Evolutionary conservation across 1,284 basidiomycete species (phyloP).

Genomic region (Golubevia pallescens): DNA sequence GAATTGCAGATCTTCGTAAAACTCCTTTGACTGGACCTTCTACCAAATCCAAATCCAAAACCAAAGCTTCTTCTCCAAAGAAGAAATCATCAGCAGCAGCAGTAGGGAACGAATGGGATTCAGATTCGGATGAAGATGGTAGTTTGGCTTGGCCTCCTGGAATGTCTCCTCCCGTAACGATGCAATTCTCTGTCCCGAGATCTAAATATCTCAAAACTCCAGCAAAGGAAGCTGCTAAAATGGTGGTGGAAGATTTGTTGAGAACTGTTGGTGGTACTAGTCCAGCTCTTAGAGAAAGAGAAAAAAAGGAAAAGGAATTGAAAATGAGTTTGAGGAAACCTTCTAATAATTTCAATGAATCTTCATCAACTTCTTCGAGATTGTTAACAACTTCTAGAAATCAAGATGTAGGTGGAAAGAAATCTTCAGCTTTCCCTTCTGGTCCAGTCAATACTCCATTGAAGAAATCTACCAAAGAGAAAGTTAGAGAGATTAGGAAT

Average conservation of each 20-base stretch:
- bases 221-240: conserved; percentile 61
- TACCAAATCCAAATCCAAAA: conserved; percentile 19
- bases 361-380: too few species aligned
- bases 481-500: too few species aligned
- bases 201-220: conserved; percentile 72
- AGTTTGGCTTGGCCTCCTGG: conserved; percentile 68
- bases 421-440: too few species aligned
- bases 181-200: conserved; percentile 79
- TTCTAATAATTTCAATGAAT: too few species aligned
- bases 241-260: conserved; percentile 56
- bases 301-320: neutral
- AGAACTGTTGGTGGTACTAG: conserved; percentile 34
- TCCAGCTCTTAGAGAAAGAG: neutral
- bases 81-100: conserved; percentile 56
- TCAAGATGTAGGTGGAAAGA: too few species aligned
- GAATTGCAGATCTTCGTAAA: conserved; percentile 76
- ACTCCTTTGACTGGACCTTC: conserved; percentile 67
- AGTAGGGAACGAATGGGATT: conserved; percentile 26
- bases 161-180: conserved; percentile 84
- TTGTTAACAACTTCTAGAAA: too few species aligned
- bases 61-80: conserved; percentile 27
- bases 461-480: too few species aligned
- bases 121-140: conserved; percentile 66
- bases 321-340: too few species aligned
- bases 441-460: too few species aligned